Conservation (phyloP, 176 grass and related monocot genomes). For the Eleusine coracana region DNA sequence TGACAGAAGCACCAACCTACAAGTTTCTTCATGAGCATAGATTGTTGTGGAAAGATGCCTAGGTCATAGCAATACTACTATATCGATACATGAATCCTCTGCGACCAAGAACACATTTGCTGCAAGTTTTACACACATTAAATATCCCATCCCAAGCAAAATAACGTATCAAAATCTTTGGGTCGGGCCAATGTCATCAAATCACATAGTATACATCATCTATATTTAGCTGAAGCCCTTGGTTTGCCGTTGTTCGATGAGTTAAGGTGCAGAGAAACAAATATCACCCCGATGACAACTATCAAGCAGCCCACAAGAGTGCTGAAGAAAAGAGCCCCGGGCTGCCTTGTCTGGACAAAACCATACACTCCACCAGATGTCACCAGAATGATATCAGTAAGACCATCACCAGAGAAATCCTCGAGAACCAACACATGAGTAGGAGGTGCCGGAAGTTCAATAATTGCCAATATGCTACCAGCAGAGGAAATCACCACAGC, state of each 20-base stretch:
- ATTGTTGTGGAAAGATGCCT: no score
- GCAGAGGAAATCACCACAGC: conserved; percentile 79
- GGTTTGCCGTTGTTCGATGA: conserved; percentile 59
- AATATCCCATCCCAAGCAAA: background rate
- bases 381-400: conserved; percentile 77
- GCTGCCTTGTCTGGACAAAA: conserved; percentile 82
- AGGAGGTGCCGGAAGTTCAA: conserved; percentile 75
- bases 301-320: conserved; percentile 89
- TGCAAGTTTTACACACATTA: background rate
- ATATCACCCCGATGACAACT: conserved; percentile 80
- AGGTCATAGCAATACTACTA: background rate
- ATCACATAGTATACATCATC: conserved; percentile 18
- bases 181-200: background rate
- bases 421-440: conserved; percentile 71
- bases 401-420: conserved; percentile 85
- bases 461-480: conserved; percentile 66
- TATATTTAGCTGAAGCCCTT: conserved; percentile 50
- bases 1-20: no score
- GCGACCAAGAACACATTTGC: background rate
- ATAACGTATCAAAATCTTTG: conserved; percentile 6
- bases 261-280: conserved; percentile 88
- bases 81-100: background rate
- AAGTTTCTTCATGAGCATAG: no score
- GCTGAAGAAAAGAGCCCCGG: conserved; percentile 93
- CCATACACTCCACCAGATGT: conserved; percentile 78